phyloP scores from a whole-genome alignment of 2,329 filamentous ascomycete species.

The Didymosphaeria variabile region DNA sequence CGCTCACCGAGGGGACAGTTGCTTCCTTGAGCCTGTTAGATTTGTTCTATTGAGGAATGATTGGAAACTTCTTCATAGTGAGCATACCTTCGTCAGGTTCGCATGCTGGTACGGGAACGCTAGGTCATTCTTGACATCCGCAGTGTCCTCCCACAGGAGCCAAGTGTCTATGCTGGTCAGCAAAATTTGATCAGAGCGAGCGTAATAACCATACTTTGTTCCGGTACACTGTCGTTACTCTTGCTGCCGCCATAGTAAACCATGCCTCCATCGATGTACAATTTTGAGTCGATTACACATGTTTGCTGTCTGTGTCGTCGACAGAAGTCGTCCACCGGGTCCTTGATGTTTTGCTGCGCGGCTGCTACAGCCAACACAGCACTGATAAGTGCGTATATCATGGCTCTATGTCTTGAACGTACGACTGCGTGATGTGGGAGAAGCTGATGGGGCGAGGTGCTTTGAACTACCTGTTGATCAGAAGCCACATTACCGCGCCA shows the following conservation, averaged over 20 bases:
- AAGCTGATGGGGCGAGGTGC: background rate
- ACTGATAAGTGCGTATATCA: background rate
- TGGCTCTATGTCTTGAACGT: background rate
- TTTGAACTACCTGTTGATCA: background rate
- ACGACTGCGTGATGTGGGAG: too few relatives aligned
- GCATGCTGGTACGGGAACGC: slow-evolving; percentile 24
- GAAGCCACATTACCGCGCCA: background rate
- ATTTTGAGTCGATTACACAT: slow-evolving; percentile 63
- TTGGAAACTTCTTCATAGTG: slow-evolving; percentile 29
- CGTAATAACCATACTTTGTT: slow-evolving; percentile 58
- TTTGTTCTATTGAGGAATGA: slow-evolving; percentile 45
- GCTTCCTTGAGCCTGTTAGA: slow-evolving; percentile 51
- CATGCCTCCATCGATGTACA: slow-evolving; percentile 68
- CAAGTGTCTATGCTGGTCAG: slow-evolving; percentile 54
- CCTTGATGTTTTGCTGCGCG: slow-evolving; percentile 11
- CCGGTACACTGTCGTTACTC: slow-evolving; percentile 59
- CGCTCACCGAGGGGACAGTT: slow-evolving; percentile 33
- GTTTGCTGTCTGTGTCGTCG: slow-evolving; percentile 61
- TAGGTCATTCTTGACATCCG: slow-evolving; percentile 25
- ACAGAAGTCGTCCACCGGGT: slow-evolving; percentile 31
- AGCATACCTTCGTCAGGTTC: slow-evolving; percentile 44
- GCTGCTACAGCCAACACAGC: background rate
- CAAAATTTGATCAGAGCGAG: background rate
- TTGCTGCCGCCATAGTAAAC: slow-evolving; percentile 55
- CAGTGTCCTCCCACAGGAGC: slow-evolving; percentile 65